These are phyloP conservation scores for Xylaria flabelliformis DNA, from an alignment of 495 filamentous ascomycete genomes.

Conservation along the genomic window DNA sequence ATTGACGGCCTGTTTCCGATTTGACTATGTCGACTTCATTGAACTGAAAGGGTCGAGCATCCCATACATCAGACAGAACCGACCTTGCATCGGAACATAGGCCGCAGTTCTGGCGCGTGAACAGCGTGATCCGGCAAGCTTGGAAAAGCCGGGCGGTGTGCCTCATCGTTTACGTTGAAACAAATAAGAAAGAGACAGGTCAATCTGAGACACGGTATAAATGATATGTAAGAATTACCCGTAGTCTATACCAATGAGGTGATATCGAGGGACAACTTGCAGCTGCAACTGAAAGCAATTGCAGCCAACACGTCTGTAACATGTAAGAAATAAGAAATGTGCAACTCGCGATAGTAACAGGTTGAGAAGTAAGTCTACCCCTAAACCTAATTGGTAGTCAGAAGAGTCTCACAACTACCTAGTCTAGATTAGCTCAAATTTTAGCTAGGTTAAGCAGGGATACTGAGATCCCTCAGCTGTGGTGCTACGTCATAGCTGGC, in stretches of 20 bases:
- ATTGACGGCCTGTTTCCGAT: conserved; percentile 61
- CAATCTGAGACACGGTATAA: neutral
- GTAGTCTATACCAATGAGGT: neutral
- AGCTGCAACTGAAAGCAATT: neutral
- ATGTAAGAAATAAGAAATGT: neutral
- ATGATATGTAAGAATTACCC: neutral
- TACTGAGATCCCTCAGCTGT: neutral
- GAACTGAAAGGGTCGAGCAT: conserved; percentile 73
- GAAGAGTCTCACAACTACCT: no score
- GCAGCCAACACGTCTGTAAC: neutral
- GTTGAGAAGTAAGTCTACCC: neutral
- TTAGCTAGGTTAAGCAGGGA: neutral
- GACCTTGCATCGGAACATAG: conserved; percentile 79
- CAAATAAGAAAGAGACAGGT: no score
- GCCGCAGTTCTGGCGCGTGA: conserved; percentile 79
- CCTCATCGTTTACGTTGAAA: conserved; percentile 42
- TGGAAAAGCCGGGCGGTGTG: conserved; percentile 54
- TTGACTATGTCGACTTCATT: conserved; percentile 81
- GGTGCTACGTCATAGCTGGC: neutral
- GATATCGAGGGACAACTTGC: neutral
- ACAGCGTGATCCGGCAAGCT: conserved; percentile 76
- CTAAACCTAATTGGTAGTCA: no score
- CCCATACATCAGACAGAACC: conserved; percentile 72
- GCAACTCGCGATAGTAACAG: neutral
- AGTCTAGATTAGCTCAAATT: neutral